Percentiles rank a stretch among this genome's conserved stretches.
Conservation (phyloP, 257 asterid species). For the Thymus mandschuricus region DNA sequence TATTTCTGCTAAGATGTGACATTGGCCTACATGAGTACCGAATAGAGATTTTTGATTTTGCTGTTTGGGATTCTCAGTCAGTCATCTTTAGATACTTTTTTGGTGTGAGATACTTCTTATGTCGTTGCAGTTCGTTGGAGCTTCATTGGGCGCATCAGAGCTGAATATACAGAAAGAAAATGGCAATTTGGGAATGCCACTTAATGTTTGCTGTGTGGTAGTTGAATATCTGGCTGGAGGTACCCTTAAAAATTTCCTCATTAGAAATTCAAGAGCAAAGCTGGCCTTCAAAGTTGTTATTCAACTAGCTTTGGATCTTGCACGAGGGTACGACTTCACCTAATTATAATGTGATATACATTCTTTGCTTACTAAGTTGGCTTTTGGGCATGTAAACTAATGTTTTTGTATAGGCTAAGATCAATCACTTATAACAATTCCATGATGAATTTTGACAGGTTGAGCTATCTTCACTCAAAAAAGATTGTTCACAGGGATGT, state of each 20-base stretch:
- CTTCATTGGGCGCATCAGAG: constrained; percentile 65
- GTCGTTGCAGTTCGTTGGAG: constrained; percentile 75
- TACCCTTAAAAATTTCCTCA: constrained; percentile 70
- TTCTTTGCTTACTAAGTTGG: neutral
- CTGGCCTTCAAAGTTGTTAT: constrained; percentile 80
- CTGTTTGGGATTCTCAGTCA: neutral
- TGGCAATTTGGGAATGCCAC: constrained; percentile 65
- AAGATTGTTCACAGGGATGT: constrained; percentile 90
- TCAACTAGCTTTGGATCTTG: constrained; percentile 78
- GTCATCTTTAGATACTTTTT: neutral
- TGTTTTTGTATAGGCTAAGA: neutral
- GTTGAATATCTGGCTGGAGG: constrained; percentile 89
- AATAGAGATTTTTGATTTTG: neutral
- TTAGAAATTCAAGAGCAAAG: constrained; percentile 69
- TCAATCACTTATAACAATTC: neutral
- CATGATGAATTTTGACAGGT: constrained; percentile 37
- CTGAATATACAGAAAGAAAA: constrained; percentile 62
- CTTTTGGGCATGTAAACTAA: neutral
- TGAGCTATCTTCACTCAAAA: constrained; percentile 77
- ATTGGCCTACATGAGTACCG: neutral
- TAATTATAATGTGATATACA: too few species aligned
- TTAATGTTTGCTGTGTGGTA: constrained; percentile 67
- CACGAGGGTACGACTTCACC: constrained; percentile 62
- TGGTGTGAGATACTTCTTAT: neutral
- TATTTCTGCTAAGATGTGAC: neutral